phyloP scores from a whole-genome alignment of 495 filamentous ascomycete species.

The Hypoxylon fragiforme region DNA sequence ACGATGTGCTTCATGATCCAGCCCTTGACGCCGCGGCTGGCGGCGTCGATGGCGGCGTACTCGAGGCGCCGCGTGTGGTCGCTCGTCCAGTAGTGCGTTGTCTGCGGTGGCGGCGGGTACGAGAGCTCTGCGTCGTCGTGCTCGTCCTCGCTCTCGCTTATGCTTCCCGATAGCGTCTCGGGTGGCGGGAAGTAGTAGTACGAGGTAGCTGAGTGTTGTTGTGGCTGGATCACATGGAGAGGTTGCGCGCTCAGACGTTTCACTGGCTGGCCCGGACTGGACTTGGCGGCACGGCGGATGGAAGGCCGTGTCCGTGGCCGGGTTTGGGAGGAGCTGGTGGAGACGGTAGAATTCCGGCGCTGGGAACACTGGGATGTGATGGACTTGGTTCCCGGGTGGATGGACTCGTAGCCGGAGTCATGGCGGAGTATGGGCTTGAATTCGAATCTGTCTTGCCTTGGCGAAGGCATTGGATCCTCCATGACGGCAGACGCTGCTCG shows the following conservation, averaged over 20 bases:
- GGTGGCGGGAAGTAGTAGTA: slow-evolving; percentile 54
- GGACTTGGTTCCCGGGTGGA: slow-evolving; percentile 23
- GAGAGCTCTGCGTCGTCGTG: slow-evolving; percentile 24
- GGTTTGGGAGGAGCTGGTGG: slow-evolving; percentile 29
- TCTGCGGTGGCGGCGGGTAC: slow-evolving; percentile 51
- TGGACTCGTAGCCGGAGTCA: slow-evolving; percentile 56
- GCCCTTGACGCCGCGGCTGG: slow-evolving; percentile 53
- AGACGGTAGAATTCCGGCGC: slow-evolving; percentile 29
- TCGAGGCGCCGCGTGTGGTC: slow-evolving; percentile 57
- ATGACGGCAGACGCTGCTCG: slow-evolving; percentile 6
- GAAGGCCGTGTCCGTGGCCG: slow-evolving; percentile 41
- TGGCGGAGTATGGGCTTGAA: slow-evolving; percentile 48
- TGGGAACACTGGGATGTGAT: slow-evolving; percentile 34
- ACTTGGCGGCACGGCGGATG: slow-evolving; percentile 39
- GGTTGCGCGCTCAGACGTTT: slow-evolving; percentile 33
- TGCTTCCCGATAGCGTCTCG: slow-evolving; percentile 33
- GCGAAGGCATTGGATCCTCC: slow-evolving; percentile 5
- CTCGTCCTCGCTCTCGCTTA: slow-evolving; percentile 15
- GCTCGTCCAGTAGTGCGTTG: slow-evolving; percentile 61
- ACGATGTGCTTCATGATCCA: slow-evolving; percentile 57
- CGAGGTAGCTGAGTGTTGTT: slow-evolving; percentile 41
- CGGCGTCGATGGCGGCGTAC: slow-evolving; percentile 62
- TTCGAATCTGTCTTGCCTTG: slow-evolving; percentile 22
- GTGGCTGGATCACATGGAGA: slow-evolving; percentile 29
- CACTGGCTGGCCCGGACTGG: slow-evolving; percentile 34